Conservation (phyloP, 2,329 filamentous ascomycete species). For the Exutisphaerella laricina region DNA sequence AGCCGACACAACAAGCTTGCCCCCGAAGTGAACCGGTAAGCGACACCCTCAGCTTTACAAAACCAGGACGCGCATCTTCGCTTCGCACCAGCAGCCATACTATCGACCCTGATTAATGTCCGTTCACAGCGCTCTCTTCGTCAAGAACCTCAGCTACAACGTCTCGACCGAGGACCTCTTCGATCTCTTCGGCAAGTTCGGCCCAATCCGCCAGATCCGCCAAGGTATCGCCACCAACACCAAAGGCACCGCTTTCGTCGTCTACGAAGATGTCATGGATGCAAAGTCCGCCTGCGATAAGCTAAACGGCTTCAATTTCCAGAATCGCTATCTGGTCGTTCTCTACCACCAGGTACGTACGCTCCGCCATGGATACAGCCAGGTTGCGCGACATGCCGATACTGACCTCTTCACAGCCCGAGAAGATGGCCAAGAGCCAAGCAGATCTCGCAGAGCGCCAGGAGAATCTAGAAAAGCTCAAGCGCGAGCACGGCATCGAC, state of each 20-base stretch:
- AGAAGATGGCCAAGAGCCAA: conserved; percentile 69
- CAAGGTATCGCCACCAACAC: conserved; percentile 96
- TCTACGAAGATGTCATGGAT: conserved; percentile 99
- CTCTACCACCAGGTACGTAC: conserved; percentile 55
- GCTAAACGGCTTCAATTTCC: conserved; percentile 99
- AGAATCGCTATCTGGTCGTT: conserved; percentile 95
- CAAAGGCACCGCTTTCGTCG: conserved; percentile 97
- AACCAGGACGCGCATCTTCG: neutral
- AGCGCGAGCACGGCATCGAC: conserved; percentile 97
- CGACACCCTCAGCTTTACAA: no score
- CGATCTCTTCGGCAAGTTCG: conserved; percentile 83
- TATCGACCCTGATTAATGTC: conserved; percentile 18
- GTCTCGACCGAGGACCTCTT: conserved; percentile 97
- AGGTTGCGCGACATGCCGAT: neutral
- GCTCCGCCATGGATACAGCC: neutral
- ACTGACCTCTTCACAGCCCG: conserved; percentile 46
- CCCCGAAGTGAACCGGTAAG: conserved; percentile 97
- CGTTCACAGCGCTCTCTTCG: conserved; percentile 86
- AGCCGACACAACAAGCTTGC: conserved; percentile 97
- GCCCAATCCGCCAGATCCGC: conserved; percentile 74
- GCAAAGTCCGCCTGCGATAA: conserved; percentile 99
- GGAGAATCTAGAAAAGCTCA: conserved; percentile 96
- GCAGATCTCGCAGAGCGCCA: conserved; percentile 82
- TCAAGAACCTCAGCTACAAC: conserved; percentile 99
- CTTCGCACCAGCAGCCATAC: conserved; percentile 5